Base-by-base conservation (phyloP, 1,284 basidiomycete genomes). In the Polyporus tsugae region DNA sequence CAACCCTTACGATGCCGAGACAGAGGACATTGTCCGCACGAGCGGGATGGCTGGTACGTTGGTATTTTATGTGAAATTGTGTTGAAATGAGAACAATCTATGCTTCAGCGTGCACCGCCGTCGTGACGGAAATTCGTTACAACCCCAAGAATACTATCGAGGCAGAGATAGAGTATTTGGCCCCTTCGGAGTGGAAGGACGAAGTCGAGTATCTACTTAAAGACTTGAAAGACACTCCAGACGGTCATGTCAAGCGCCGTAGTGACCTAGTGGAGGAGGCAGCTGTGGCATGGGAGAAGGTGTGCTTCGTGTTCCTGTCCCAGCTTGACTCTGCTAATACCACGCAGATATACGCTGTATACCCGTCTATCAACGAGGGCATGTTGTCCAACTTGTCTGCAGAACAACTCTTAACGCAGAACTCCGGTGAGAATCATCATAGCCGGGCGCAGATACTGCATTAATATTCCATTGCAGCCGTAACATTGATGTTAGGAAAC, bases 11-110 rank as follows among this genome's bases (percentile, higher is more conserved):
- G 5, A 6, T 13, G 29, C 5, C 9, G 17, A 38, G 17, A 46
- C 35, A 64, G 85, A 87, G 70, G 85, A 85, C 66, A 82, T 88
- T 63, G 86, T 88, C 19, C 86, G 86, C 1, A 88, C 87, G 7
- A 86, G 84, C 67, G 86, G 86, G n/a, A 87, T 87, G 85, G n/a
- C 80, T 84, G 86, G 87, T 87, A 22, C 1, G 61, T 52, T 15
- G 19, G 38, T 17, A 6, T 6, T n/a, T n/a, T 46, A 1, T 4
- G 6, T 46, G 15, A 6, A 35, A 25, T 35, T 13, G 5, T 19
- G 25, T 19, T 17, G 17, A 55, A 9, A 7, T 15, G 35, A 11
- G 29, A 35, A 9, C n/a, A 9, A 57, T 36, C 7, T n/a, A 58
- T n/a, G 52, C 9, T 38, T 11, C 10, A 62, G 61, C 46, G 3